These are phyloP conservation scores for Ophidiomyces ophidiicola DNA, from an alignment of 2,329 filamentous ascomycete genomes.

Conservation along the genomic window DNA sequence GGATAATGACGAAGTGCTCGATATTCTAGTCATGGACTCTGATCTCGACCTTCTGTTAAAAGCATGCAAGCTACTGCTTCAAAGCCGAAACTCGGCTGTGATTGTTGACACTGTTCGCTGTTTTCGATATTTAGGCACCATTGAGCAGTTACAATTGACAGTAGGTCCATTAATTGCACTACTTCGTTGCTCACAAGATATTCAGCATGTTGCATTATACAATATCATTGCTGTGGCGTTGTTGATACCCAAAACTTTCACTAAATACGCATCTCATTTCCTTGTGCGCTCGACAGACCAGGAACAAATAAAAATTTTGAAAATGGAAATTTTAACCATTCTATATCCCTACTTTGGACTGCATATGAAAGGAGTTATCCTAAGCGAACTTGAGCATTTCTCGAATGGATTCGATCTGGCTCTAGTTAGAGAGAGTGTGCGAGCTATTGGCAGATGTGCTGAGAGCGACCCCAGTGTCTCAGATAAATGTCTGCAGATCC, in stretches of 20 bases:
- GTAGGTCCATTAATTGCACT: constrained; percentile 79
- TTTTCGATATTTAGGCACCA: constrained; percentile 72
- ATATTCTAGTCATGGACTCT: constrained; percentile 55
- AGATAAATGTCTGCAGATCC: constrained; percentile 64
- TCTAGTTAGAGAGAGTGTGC: constrained; percentile 76
- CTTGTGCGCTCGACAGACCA: constrained; percentile 69
- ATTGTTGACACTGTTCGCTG: constrained; percentile 76
- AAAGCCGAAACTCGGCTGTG: constrained; percentile 86
- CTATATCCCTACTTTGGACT: constrained; percentile 72
- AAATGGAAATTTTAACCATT: constrained; percentile 79
- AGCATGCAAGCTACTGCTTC: constrained; percentile 68
- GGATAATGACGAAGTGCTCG: constrained; percentile 30
- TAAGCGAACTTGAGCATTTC: constrained; percentile 91
- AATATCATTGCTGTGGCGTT: constrained; percentile 93
- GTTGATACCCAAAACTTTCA: constrained; percentile 62
- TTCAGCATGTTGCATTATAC: constrained; percentile 79
- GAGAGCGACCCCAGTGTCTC: constrained; percentile 62
- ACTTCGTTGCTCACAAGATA: constrained; percentile 70
- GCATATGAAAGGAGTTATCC: constrained; percentile 69
- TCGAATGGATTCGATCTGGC: constrained; percentile 61
- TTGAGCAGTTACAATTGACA: constrained; percentile 59
- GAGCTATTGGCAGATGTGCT: constrained; percentile 86
- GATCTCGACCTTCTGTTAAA: constrained; percentile 74
- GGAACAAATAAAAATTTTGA: constrained; percentile 74
- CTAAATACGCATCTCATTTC: constrained; percentile 80